Base-by-base conservation (phyloP, 2,329 filamentous ascomycete species). In the Venturia effusa region DNA sequence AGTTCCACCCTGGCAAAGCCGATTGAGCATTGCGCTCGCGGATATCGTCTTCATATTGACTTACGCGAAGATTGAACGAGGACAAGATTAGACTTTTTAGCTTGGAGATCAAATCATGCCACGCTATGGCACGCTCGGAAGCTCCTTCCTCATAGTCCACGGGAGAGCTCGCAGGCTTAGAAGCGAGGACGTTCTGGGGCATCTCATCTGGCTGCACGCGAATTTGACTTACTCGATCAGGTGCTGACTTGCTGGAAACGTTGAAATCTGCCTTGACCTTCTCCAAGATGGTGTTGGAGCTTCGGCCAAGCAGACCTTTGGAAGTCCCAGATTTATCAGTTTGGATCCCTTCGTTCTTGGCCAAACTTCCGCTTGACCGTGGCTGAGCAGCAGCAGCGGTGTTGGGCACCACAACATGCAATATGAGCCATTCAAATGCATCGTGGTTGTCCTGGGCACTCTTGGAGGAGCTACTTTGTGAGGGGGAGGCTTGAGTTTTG, bases 1-100 rank as follows among this genome's bases (percentile, higher is more conserved):
- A 99, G 72, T 99, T 99, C 94, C 94, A 99, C 0, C 94, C 94
- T 0, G 94, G 94, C 22, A 99, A 77, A 40, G 81, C 87, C 59
- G 93, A 84, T 73, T 97, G 92, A 0, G 88, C 84, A 69, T 97
- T 93, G 71, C 92, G 94, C 74, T 97, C 94, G 67, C 90, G 89
- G 68, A 99, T 96, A 69, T 99, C 94, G 66, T 97, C 92, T 74
- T 99, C 94, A 73, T 99, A 99, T 70, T 97, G 93, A 24, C 84
- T 86, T 1, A 99, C 94, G 10, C 94, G 85, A 69, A 87, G 81
- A 76, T 97, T 93, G 72, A 99, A 99, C 1, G 92, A 96, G 6
- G 85, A 84, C 32, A 99, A 78, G 61, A 99, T 97, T 32, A 92
- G 80, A 61, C 84, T 86, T 77, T 97, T 97, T 70, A 97, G 83